Evolutionary conservation across 2,329 filamentous ascomycete species (phyloP).

Genomic region (Colletotrichum limetticola): DNA sequence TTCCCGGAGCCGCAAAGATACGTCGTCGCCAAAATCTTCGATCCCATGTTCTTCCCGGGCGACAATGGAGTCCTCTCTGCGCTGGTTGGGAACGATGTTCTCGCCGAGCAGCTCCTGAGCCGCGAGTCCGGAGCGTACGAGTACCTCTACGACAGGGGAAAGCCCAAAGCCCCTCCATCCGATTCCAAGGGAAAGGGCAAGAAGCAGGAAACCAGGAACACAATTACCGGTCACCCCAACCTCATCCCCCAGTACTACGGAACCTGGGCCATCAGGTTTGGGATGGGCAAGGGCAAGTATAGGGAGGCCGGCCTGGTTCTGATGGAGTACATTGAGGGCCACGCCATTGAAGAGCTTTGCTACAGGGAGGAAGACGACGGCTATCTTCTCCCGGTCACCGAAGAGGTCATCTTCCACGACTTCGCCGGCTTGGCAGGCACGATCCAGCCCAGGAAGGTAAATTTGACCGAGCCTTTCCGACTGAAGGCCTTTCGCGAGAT

Average conservation of each 20-base stretch:
- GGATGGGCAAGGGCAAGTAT: neutral
- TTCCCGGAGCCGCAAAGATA: too few relatives aligned
- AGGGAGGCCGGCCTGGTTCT: neutral
- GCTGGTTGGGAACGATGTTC: too few relatives aligned
- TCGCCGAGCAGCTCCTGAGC: too few relatives aligned
- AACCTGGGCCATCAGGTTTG: neutral
- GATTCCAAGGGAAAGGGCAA: too few relatives aligned
- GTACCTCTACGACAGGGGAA: neutral
- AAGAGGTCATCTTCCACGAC: neutral
- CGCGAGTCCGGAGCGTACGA: neutral
- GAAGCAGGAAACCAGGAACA: too few relatives aligned
- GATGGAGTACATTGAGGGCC: neutral
- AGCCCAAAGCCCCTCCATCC: too few relatives aligned
- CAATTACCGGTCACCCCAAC: neutral
- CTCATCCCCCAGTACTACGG: constrained; percentile 9
- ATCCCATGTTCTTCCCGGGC: too few relatives aligned
- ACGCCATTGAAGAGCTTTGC: neutral
- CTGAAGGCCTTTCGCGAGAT: neutral
- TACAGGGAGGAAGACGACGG: neutral
- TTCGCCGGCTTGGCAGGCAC: too few relatives aligned
- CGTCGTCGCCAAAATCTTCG: too few relatives aligned
- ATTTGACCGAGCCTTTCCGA: neutral
- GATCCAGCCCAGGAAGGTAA: neutral
- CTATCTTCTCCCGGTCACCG: neutral
- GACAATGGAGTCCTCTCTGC: too few relatives aligned